Conservation (phyloP, 192 early-diverging fungal species). For the Lobosporangium transversale region DNA sequence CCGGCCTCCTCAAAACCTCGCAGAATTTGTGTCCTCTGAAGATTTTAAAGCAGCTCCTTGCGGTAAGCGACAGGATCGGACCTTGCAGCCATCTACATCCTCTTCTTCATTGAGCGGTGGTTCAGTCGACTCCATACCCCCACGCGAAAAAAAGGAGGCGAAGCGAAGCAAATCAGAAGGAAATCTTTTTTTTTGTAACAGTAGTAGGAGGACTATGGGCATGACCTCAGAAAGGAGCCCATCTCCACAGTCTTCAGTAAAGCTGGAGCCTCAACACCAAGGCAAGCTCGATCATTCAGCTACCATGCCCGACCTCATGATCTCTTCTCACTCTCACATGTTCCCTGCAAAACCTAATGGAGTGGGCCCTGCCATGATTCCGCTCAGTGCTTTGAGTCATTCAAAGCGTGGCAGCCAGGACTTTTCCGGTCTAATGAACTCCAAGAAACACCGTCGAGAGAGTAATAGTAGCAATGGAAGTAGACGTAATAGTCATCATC, state of each 20-base stretch:
- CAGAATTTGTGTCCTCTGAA: conserved; percentile 50
- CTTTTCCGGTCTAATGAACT: conserved; percentile 11
- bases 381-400: conserved; percentile 40
- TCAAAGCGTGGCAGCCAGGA: conserved; percentile 23
- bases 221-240: no score
- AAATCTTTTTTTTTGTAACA: neutral
- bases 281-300: neutral
- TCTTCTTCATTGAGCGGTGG: conserved; percentile 9
- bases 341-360: neutral
- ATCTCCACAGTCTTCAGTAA: no score
- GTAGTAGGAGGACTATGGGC: neutral
- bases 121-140: neutral
- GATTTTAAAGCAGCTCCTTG: conserved; percentile 45
- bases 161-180: conserved; percentile 21
- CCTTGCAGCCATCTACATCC: neutral
- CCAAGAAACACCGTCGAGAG: conserved; percentile 25
- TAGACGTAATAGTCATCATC: conserved; percentile 11
- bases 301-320: neutral
- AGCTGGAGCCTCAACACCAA: neutral
- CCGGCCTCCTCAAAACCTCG: conserved; percentile 46
- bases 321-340: neutral
- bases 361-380: conserved; percentile 8
- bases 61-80: conserved; percentile 18
- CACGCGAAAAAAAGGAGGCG: neutral
- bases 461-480: neutral